Conservation (phyloP, 192 early-diverging fungal species). For the Podila clonocystis region DNA sequence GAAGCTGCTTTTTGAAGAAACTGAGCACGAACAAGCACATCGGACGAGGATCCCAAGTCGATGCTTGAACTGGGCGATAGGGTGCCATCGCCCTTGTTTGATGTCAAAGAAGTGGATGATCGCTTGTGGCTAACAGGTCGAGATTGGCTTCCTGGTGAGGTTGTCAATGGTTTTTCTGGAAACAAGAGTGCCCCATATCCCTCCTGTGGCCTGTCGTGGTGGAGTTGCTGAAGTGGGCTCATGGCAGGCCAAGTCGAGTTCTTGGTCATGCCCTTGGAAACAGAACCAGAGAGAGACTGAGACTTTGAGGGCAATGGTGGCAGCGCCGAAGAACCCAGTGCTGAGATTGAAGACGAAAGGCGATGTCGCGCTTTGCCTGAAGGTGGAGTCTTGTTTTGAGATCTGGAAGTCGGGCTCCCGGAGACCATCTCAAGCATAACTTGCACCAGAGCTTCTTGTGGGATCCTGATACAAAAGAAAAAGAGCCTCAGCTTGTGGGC, state of each 20-base stretch:
- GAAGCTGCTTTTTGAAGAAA: constrained; percentile 25
- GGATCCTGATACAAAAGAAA: constrained; percentile 45
- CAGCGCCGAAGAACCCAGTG: constrained; percentile 17
- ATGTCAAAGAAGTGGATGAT: constrained; percentile 16
- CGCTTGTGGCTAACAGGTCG: constrained; percentile 14
- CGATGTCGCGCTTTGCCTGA: constrained; percentile 33
- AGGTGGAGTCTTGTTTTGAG: not conserved
- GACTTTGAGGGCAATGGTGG: constrained; percentile 36
- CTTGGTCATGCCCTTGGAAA: constrained; percentile 17
- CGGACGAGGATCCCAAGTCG: not conserved
- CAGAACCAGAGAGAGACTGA: constrained; percentile 25
- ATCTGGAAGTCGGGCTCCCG: not conserved
- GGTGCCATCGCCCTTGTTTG: not conserved
- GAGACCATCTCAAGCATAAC: constrained; percentile 6
- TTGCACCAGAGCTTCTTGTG: constrained; percentile 4
- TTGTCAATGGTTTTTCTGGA: constrained; percentile 6
- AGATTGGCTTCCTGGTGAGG: not conserved
- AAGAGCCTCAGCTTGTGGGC: constrained; percentile 15
- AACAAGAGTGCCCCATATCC: not conserved
- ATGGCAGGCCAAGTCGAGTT: constrained; percentile 17
- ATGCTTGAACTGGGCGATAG: not conserved
- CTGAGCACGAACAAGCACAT: constrained; percentile 27
- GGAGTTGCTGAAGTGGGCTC: not conserved
- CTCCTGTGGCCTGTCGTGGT: not conserved
- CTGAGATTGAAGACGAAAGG: constrained; percentile 39